Base-by-base conservation (phyloP, 2,329 filamentous ascomycete species). In the Alternaria brassicae region DNA sequence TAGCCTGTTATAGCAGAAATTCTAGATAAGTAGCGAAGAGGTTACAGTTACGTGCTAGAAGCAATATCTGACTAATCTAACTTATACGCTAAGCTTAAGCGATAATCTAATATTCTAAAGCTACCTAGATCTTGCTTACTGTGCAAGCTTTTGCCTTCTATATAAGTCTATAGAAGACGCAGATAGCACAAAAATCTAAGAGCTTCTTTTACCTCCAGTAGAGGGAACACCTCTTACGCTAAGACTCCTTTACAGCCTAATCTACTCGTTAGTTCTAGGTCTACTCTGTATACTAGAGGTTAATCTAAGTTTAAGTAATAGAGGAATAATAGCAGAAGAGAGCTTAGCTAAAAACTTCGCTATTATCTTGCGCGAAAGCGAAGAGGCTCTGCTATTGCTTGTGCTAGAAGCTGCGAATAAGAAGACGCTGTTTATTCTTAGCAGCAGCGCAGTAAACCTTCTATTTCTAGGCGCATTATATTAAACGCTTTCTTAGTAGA, bases 111-210 rank as follows among this genome's bases (percentile, higher is more conserved):
- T 50, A 42, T 2, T 56, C 19, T 12, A 50, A 44, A 7, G 37
- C 44, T 56, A 56, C 37, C 8, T 50, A 6, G 45, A 56, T 50
- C n/a, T 56, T 42, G 28, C 53, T 36, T 56, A 28, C 36, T 12
- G 19, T 23, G 28, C 9, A 4, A 21, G 21, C 44, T 56, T 56
- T 42, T 5, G n/a, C 10, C 53, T 56, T 56, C 53, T 28, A 23
- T 28, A 56, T 3, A 12, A 56, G 37, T 4, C 37, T 42, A 10
- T 27, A 37, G 53, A 56, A 10, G 36, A 28, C 23, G 6, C 37
- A 56, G 53, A 56, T 28, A 4, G 4, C 1, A 2, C 37, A 12
- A 8, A 50, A 1, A 15, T 7, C 36, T 10, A 4, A 7, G 45
- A 50, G 21, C 27, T 56, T n/a, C 53, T 56, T 2, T 42, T 8